These are phyloP conservation scores for Euphorbia lathyris DNA, from an alignment of 345 rosid genomes.

Conservation along the genomic window DNA sequence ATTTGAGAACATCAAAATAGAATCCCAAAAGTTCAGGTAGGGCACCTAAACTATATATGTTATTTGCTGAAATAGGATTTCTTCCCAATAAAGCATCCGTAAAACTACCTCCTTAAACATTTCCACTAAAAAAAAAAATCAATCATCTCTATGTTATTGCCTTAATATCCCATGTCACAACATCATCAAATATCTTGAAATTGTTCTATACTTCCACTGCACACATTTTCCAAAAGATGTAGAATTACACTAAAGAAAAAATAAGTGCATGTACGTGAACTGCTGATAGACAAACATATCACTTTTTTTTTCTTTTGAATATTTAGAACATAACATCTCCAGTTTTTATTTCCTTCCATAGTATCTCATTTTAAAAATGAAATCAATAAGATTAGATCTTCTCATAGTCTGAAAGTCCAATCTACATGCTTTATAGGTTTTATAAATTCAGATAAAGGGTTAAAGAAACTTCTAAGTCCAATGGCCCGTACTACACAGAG, in stretches of 20 bases:
- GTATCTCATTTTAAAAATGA: not conserved
- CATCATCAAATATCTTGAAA: not conserved
- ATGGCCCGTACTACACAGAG: not conserved
- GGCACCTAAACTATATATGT: no score
- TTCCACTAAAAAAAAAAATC: not conserved
- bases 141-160: not conserved
- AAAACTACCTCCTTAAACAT: not conserved
- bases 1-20: not conserved
- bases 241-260: no score
- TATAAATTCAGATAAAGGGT: not conserved
- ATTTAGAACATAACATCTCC: not conserved
- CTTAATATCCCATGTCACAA: not conserved
- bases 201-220: not conserved
- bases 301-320: not conserved
- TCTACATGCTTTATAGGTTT: not conserved
- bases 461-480: not conserved
- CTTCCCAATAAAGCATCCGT: no score
- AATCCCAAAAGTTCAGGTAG: no score
- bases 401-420: not conserved
- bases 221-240: not conserved
- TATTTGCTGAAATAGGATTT: not conserved
- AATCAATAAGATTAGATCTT: not conserved
- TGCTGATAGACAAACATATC: not conserved
- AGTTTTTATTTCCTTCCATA: not conserved
- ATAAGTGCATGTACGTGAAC: not conserved